These are phyloP conservation scores for Erucastrum elatum DNA, from an alignment of 345 rosid species.

Conservation along the genomic window DNA sequence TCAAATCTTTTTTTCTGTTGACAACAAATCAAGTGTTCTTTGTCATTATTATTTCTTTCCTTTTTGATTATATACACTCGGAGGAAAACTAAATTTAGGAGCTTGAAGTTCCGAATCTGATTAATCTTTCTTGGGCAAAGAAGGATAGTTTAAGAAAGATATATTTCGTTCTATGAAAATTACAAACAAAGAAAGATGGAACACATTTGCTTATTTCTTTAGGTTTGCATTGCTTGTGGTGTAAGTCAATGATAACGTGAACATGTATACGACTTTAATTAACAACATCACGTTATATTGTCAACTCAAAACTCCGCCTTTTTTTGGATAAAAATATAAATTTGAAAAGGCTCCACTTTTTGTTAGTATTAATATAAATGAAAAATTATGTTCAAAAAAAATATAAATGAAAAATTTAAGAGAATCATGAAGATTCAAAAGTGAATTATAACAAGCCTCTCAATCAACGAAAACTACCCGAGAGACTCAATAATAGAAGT, in stretches of 20 bases:
- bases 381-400: too few species aligned
- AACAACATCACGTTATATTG: not conserved
- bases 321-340: not conserved
- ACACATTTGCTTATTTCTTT: not conserved
- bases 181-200: not conserved
- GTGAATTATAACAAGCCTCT: not conserved
- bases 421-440: not conserved
- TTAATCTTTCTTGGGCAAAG: not conserved
- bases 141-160: too few species aligned
- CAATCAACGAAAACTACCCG: not conserved
- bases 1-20: not conserved
- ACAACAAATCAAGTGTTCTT: not conserved
- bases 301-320: not conserved
- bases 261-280: conserved; percentile 19
- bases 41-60: not conserved
- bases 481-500: not conserved
- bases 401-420: not conserved
- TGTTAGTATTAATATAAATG: not conserved
- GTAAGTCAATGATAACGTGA: conserved; percentile 36
- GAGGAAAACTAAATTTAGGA: not conserved
- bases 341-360: not conserved
- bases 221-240: conserved; percentile 8
- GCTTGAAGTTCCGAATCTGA: not conserved
- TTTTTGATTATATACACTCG: conserved; percentile 12
- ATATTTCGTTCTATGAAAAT: not conserved